A percentile compares a stretch with the other conserved stretches of the same genome.
Evolutionary conservation across 2,329 filamentous ascomycete genomes (phyloP).

Genomic region (Aureobasidium sp.): DNA sequence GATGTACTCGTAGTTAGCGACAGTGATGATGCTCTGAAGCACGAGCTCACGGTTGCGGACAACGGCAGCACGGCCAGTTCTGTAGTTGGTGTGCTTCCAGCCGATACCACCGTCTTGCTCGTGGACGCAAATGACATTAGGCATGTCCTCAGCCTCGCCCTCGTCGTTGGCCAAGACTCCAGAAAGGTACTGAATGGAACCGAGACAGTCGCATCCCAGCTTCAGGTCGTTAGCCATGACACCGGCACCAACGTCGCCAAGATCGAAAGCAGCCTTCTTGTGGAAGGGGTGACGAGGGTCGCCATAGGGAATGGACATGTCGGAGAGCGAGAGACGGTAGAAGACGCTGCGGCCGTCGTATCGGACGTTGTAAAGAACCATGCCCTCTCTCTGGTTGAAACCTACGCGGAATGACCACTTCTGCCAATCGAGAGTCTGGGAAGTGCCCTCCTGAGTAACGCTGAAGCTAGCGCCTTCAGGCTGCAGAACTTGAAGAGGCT

Average conservation of each 20-base stretch:
- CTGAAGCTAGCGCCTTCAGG: constrained; percentile 59
- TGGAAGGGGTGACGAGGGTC: constrained; percentile 63
- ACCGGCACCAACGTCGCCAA: constrained; percentile 60
- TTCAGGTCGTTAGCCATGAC: constrained; percentile 63
- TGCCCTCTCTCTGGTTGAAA: constrained; percentile 58
- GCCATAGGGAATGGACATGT: constrained; percentile 59
- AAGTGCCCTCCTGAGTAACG: constrained; percentile 45
- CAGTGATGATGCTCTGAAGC: constrained; percentile 63
- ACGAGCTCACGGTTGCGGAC: constrained; percentile 59
- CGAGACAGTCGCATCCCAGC: constrained; percentile 64
- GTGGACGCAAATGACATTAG: constrained; percentile 64
- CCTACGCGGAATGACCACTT: constrained; percentile 58
- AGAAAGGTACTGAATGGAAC: constrained; percentile 61
- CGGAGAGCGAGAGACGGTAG: constrained; percentile 58
- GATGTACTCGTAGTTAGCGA: constrained; percentile 68
- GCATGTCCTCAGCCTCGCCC: constrained; percentile 51
- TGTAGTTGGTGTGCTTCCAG: constrained; percentile 67
- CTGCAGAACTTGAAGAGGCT: constrained; percentile 58
- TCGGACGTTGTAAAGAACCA: constrained; percentile 59
- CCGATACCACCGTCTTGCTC: constrained; percentile 64
- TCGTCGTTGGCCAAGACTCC: constrained; percentile 53
- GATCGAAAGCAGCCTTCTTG: constrained; percentile 64
- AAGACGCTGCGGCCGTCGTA: constrained; percentile 52
- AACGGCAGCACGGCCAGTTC: constrained; percentile 57
- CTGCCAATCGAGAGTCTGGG: constrained; percentile 56